Evolutionary conservation across 352 stramenopile genomes (phyloP), one percentile per base, ranked within the genome.

Genomic region (Phytophthora palmivora): DNA sequence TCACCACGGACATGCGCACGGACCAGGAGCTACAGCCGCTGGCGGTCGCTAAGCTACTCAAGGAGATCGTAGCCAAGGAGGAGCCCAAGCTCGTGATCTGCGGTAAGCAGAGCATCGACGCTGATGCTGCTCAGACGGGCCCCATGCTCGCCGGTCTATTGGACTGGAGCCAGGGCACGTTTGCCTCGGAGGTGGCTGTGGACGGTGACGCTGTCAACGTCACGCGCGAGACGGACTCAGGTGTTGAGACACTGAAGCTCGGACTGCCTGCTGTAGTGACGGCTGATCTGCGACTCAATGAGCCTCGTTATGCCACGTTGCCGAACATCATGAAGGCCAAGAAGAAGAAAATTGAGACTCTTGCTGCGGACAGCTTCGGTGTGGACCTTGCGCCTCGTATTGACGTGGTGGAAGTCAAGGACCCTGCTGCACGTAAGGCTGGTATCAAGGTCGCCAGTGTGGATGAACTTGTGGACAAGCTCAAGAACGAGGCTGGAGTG

Each of bases 241-340:
- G 95, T 47, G 78, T 97, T 9, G 85, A 98, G 72, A 92, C 85
- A 36, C 54, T 98, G 44, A 81, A 94, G 67, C 55, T 98, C 15
- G 61, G 59, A 3, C 75, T 99, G 32, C 98, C 98, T 4, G 96
- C 97, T 6, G 97, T 99, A 7, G 80, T 99, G 38, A 99, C 98
- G 4, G 97, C 96, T 24, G 98, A 99, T 76, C 77, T 99, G 48
- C 94, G 98, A 30, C 86, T 99, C 34, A 99, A 99, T 78, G 96
- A 98, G 60, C 98, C 98, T 33, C 94, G 98, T 12, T 99, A 99
- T 79, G 96, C 98, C 15, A 99, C 96, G 50, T 81, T 99, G 51
- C 98, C 98, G 33, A 99, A 99, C 81, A 99, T 99, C 70, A 99
- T 99, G 97, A 99, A 99, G 85, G 90, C 90, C 28, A 97, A 97